Evolutionary conservation across 2,329 filamentous ascomycete genomes (phyloP).

Genomic region (Gliomastix tumulicola): DNA sequence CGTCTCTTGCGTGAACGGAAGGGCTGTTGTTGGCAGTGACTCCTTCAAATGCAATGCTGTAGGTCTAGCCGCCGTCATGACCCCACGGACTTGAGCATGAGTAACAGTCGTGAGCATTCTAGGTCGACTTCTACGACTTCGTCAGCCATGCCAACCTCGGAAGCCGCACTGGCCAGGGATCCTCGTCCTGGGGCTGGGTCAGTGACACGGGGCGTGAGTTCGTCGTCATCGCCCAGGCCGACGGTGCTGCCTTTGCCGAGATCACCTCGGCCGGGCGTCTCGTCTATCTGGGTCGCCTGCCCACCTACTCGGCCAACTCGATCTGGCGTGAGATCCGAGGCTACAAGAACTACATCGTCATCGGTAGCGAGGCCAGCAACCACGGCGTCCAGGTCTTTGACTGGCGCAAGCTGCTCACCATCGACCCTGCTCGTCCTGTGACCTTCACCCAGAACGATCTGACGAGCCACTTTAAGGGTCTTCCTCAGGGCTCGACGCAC

Average conservation of each 20-base stretch:
- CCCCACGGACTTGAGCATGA: no score
- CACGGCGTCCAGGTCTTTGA: conserved; percentile 58
- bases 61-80: no score
- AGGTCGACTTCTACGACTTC: conserved; percentile 43
- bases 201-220: conserved; percentile 35
- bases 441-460: conserved; percentile 20
- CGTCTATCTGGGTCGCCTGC: conserved; percentile 32
- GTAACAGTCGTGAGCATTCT: no score
- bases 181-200: conserved; percentile 30
- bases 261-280: conserved; percentile 30
- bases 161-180: conserved; percentile 14
- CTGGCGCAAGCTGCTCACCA: conserved; percentile 36
- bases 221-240: conserved; percentile 32
- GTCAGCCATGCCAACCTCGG: conserved; percentile 43
- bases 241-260: conserved; percentile 38
- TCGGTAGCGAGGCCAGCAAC: conserved; percentile 28
- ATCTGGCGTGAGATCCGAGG: conserved; percentile 30
- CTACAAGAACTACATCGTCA: conserved; percentile 22
- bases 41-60: conserved; percentile 37
- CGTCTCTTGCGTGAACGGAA: conserved; percentile 1
- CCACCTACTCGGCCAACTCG: conserved; percentile 19
- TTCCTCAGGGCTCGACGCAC: conserved; percentile 32
- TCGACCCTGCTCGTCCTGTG: conserved; percentile 25
- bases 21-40: conserved; percentile 29
- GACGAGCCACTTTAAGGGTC: conserved; percentile 18